A percentile compares a stretch with the other conserved stretches of the same genome.
Evolutionary conservation across 1,139 yeast species (phyloP).

Genomic region (Saccharomyces hybrid): DNA sequence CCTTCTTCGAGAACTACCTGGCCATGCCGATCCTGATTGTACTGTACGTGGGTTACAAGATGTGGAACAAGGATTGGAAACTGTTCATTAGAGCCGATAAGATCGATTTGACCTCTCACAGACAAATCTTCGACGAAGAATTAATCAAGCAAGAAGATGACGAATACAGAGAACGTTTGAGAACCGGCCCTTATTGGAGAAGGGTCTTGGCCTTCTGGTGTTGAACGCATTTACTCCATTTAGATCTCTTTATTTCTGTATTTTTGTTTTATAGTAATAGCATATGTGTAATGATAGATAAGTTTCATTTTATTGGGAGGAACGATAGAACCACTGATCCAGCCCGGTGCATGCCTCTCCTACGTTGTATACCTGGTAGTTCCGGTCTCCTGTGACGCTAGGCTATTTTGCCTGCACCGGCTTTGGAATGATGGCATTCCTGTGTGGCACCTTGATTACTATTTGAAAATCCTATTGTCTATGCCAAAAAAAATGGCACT

Average conservation of each 20-base stretch:
- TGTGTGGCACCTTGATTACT: no score
- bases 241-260: background rate
- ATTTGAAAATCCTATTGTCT: no score
- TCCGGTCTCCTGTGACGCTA: no score
- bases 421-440: no score
- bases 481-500: no score
- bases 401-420: no score
- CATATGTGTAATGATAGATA: background rate
- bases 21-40: constrained; percentile 51
- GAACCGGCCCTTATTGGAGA: constrained; percentile 16
- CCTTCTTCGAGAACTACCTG: constrained; percentile 51
- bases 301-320: background rate
- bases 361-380: no score
- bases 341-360: no score
- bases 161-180: constrained; percentile 34
- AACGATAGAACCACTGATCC: no score
- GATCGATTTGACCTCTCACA: constrained; percentile 58
- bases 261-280: background rate
- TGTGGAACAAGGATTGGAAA: constrained; percentile 47
- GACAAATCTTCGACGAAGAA: constrained; percentile 63
- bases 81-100: constrained; percentile 42
- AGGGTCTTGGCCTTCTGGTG: constrained; percentile 20
- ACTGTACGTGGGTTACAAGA: constrained; percentile 46
- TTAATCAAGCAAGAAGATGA: constrained; percentile 54
- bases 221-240: constrained; percentile 5